Base-by-base conservation (phyloP, 176 grass and related monocot genomes). In the Hordeum marinum region DNA sequence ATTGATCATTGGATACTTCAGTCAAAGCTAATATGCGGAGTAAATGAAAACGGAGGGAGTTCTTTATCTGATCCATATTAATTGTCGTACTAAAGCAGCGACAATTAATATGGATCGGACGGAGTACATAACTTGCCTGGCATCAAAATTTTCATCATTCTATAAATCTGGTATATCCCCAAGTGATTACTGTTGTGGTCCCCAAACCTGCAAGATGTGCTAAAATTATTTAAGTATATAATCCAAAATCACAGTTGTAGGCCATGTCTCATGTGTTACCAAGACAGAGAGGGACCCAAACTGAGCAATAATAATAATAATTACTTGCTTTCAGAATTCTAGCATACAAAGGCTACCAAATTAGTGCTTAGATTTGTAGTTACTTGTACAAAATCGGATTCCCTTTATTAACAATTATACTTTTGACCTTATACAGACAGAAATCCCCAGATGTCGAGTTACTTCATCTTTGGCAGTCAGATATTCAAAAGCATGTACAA, bases 181-280 rank as follows among this genome's bases (percentile, higher is more conserved):
- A 37, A 80, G 77, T 65, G 77, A 80, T 63, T 27, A 80, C 24
- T 80, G 39, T 46, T 65, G 77, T 25, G 59, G 23, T 64, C 77
- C 77, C 36, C 14, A 14, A 80, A 63, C 77, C 60, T 80, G 29
- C 46, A 18, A 80, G 50, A 77, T n/a, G 74, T 77, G 20, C 23
- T 58, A 37, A 32, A 13, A 23, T 77, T 77, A 55, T 57, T 36
- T 23, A 58, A 58, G 50, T 80, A 40, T 8, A 26, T 15, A 35
- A 69, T 80, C 11, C 29, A 80, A 17, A 50, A 50, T 50, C 46
- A 50, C 14, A 40, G 54, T 26, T 40, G 8, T 69, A 20, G 67
- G 67, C 39, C 67, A 69, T 11, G 66, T 39, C 45, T 48, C 45
- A 50, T 50, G 46, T 50, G 67, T 20, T 70, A 36, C 36, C 10